Percentiles rank a stretch among this genome's conserved stretches.
phyloP scores from a whole-genome alignment of 345 rosid genomes.

The Turnera subulata region DNA sequence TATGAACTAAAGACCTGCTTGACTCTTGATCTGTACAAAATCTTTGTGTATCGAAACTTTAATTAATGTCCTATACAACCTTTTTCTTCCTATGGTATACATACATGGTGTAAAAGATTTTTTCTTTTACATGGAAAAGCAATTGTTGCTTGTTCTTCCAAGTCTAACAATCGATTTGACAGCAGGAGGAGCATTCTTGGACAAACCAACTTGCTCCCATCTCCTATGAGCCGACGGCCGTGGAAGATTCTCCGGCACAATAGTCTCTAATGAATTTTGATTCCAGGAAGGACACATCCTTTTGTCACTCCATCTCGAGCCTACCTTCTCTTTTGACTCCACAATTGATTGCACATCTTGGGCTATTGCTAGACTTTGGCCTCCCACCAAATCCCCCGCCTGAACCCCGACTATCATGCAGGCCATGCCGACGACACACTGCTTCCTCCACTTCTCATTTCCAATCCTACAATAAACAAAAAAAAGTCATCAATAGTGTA shows the following conservation, averaged over 20 bases:
- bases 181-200: constrained; percentile 9
- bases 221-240: constrained; percentile 29
- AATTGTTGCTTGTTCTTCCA: constrained; percentile 1
- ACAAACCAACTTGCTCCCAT: constrained; percentile 10
- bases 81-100: too few species aligned
- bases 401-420: constrained; percentile 32
- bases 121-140: constrained; percentile 21
- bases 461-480: constrained; percentile 6
- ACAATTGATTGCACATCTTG: background rate
- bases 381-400: background rate
- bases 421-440: constrained; percentile 25
- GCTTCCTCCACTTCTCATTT: constrained; percentile 27
- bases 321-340: background rate
- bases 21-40: too few species aligned
- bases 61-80: too few species aligned
- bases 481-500: too few species aligned
- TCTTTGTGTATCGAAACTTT: too few species aligned
- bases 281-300: constrained; percentile 37
- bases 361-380: background rate
- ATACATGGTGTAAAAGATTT: too few species aligned
- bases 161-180: background rate
- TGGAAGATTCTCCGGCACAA: constrained; percentile 41
- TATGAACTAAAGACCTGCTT: too few species aligned
- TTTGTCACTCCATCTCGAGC: constrained; percentile 32
- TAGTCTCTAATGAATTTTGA: constrained; percentile 32